A percentile compares a stretch with the other conserved stretches of the same genome.
These are phyloP conservation scores for Blastobotrys chiropterorum DNA, from an alignment of 805 yeast species.

Conservation along the genomic window DNA sequence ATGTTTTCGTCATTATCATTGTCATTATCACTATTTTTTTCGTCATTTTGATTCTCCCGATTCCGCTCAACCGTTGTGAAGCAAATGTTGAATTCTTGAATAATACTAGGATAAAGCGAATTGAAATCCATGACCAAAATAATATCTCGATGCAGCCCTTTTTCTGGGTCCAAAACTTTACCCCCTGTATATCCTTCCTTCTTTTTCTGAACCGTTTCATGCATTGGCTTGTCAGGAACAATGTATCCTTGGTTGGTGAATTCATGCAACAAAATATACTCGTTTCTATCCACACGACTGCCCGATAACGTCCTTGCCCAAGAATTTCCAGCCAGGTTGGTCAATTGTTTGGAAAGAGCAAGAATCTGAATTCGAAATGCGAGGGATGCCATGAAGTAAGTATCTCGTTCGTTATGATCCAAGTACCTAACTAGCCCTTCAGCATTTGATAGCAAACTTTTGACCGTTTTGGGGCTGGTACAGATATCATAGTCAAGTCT, in stretches of 20 bases:
- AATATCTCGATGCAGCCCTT: slow-evolving; percentile 84
- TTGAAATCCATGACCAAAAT: slow-evolving; percentile 96
- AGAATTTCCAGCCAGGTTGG: slow-evolving; percentile 92
- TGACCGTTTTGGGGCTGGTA: background rate
- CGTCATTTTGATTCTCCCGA: slow-evolving; percentile 38
- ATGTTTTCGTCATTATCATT: slow-evolving; percentile 48
- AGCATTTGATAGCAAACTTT: slow-evolving; percentile 34
- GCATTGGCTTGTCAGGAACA: slow-evolving; percentile 70
- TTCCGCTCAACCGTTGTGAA: slow-evolving; percentile 88
- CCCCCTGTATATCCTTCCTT: slow-evolving; percentile 74
- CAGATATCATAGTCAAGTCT: slow-evolving; percentile 65
- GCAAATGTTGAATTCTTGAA: slow-evolving; percentile 95
- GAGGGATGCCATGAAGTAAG: slow-evolving; percentile 65
- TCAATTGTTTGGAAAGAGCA: slow-evolving; percentile 83
- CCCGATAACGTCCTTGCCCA: slow-evolving; percentile 95
- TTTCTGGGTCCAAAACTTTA: slow-evolving; percentile 92
- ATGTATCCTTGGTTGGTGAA: slow-evolving; percentile 72
- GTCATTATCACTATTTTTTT: slow-evolving; percentile 52
- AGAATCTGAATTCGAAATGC: slow-evolving; percentile 80
- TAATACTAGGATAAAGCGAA: slow-evolving; percentile 92
- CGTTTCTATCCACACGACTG: slow-evolving; percentile 94
- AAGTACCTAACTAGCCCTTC: slow-evolving; percentile 64
- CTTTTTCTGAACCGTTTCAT: slow-evolving; percentile 35
- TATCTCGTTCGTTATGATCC: slow-evolving; percentile 59
- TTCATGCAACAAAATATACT: slow-evolving; percentile 86